Evolutionary conservation across 78 protist genomes (phyloP), one percentile per base, ranked within the genome.

Genomic region (Dictyostelium intermedium): DNA sequence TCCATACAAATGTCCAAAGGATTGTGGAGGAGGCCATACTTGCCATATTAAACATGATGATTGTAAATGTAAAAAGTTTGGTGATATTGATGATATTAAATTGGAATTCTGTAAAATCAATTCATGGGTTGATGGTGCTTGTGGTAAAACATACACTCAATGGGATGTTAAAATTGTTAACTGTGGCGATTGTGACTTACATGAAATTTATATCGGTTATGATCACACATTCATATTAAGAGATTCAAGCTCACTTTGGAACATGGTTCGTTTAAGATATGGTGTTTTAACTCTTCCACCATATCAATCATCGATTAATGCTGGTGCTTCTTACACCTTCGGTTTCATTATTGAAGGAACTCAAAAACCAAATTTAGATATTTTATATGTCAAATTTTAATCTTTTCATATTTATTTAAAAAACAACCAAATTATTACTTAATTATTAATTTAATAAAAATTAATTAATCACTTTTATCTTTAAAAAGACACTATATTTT

Each of bases 261-360:
- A 85, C 35, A 56, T 85, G 1, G 82, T 45, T 13, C 78, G 69
- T 43, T 34, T 61, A 13, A 3, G 37, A 34, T 13, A 41, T 45
- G 82, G 83, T 35, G 74, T 72, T 8, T 43, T 85, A 45, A 25
- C 34, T 10, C 63, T 85, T 13, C 74, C 91, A 70, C 16, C 82
- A 27, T 73, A 70, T 6, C 91, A 85, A 85, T 4, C 18, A 6
- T 47, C 82, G 2, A 73, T 85, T 72, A 85, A 85, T 53, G 79
- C 66, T 14, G 74, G 74, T 27, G 91, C 83, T 4, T 72, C 83
- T 0, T 85, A 85, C 10, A 85, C 91, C 1, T 85, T 85, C 35
- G 91, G 91, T 23, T 73, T 85, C 39, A 85, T 85, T 35, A 43
- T 73, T 53, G 91, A 73, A 70, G 91, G 91, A 1, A 41, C 76